Conservation (phyloP, 495 filamentous ascomycete genomes). For the Lentithecium fluviatile region DNA sequence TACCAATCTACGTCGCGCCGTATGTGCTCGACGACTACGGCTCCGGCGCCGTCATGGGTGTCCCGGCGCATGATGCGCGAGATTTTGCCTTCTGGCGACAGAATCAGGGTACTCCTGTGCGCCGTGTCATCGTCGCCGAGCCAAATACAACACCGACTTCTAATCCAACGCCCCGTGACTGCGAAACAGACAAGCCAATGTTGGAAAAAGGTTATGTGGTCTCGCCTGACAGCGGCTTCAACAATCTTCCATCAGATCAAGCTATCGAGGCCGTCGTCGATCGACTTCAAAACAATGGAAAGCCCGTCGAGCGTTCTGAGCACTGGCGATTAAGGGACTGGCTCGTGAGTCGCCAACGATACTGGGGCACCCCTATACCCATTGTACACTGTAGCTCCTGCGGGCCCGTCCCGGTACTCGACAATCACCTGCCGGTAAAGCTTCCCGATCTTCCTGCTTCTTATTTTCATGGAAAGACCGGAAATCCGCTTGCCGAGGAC, state of each 20-base stretch:
- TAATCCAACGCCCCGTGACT: too few species aligned
- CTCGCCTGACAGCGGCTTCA: conserved; percentile 48
- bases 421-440: conserved; percentile 70
- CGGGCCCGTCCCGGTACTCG: conserved; percentile 75
- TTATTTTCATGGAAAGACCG: conserved; percentile 66
- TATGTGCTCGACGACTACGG: conserved; percentile 88
- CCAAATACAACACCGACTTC: not conserved
- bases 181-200: conserved; percentile 47
- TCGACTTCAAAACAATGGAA: conserved; percentile 52
- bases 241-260: conserved; percentile 58
- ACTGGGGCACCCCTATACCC: conserved; percentile 89
- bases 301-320: conserved; percentile 57
- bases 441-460: conserved; percentile 68
- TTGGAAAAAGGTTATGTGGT: conserved; percentile 51
- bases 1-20: conserved; percentile 78
- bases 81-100: conserved; percentile 78
- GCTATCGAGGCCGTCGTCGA: conserved; percentile 61
- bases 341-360: conserved; percentile 83
- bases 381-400: conserved; percentile 80
- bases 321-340: conserved; percentile 81
- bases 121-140: conserved; percentile 4
- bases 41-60: conserved; percentile 89
- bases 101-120: conserved; percentile 50
- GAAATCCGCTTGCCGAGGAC: conserved; percentile 72
- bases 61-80: conserved; percentile 76